Evolutionary conservation across 805 yeast species (phyloP).

Genomic region (Jamesozyma rosinii): DNA sequence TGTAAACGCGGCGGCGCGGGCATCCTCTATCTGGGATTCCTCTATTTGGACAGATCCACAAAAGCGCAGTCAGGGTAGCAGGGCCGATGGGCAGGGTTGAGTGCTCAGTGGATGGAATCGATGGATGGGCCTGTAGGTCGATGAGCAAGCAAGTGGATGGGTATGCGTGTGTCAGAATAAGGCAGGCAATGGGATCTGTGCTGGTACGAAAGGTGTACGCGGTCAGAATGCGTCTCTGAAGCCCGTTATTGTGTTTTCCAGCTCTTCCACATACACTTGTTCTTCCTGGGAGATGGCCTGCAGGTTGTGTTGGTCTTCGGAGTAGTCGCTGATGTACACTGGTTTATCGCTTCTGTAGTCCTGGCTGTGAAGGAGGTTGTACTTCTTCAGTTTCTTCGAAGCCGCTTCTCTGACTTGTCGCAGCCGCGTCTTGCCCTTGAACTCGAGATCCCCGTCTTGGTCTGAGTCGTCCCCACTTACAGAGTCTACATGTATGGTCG

Average conservation of each 20-base stretch:
- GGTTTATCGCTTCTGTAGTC: neutral
- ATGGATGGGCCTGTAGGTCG: no score
- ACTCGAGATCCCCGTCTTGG: neutral
- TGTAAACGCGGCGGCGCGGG: no score
- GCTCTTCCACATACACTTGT: conserved; percentile 13
- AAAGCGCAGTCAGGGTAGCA: no score
- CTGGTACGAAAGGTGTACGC: no score
- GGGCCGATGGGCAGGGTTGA: no score
- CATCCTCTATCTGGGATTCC: no score
- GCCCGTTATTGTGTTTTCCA: conserved; percentile 11
- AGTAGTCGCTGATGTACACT: conserved; percentile 9
- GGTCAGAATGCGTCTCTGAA: neutral
- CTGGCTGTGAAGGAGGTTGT: neutral
- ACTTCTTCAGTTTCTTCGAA: neutral
- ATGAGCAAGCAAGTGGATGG: no score
- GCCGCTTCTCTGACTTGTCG: neutral
- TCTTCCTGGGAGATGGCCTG: conserved; percentile 7
- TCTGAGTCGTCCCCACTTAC: neutral
- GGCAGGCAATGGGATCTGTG: no score
- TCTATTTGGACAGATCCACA: no score
- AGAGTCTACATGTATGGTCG: neutral
- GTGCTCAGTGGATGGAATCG: no score
- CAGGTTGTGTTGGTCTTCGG: conserved; percentile 6
- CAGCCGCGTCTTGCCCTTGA: neutral
- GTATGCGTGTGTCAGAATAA: no score